Evolutionary conservation across 2,329 filamentous ascomycete species (phyloP).

Genomic region (Fusarium sp.): DNA sequence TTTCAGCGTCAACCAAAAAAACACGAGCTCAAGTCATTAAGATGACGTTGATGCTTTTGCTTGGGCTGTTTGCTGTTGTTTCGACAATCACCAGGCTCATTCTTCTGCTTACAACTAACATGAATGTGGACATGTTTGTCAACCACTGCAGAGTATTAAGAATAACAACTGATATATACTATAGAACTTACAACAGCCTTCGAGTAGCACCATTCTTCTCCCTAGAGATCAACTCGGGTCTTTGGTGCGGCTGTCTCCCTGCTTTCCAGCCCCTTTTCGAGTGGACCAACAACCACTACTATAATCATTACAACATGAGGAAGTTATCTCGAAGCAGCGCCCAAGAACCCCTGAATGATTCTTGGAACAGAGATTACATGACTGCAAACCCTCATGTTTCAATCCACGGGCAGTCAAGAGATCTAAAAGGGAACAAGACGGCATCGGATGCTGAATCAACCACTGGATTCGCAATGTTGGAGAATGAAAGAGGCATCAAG

Average conservation of each 20-base stretch:
- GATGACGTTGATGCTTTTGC: conserved; percentile 49
- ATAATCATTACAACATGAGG: conserved; percentile 24
- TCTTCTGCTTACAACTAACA: conserved; percentile 47
- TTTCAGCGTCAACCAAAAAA: conserved; percentile 50
- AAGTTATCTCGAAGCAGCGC: conserved; percentile 33
- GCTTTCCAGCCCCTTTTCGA: conserved; percentile 52
- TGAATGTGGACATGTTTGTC: conserved; percentile 46
- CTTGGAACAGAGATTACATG: conserved; percentile 23
- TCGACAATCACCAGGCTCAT: conserved; percentile 52
- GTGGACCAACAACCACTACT: conserved; percentile 11
- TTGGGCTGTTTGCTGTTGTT: conserved; percentile 50
- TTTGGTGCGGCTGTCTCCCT: conserved; percentile 55
- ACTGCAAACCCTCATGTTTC: conserved; percentile 21
- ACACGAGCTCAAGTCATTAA: conserved; percentile 47
- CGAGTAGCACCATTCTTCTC: conserved; percentile 52
- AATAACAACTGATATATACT: not conserved
- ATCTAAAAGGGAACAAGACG: not conserved
- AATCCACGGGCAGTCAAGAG: conserved; percentile 1
- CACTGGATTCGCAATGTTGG: conserved; percentile 22
- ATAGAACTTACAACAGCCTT: conserved; percentile 51
- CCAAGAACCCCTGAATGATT: conserved; percentile 6
- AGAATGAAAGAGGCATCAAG: conserved; percentile 27
- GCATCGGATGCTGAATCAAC: conserved; percentile 23
- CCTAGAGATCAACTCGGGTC: conserved; percentile 53
- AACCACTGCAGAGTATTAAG: too few relatives aligned